These are phyloP conservation scores for Talaromyces pinophilus DNA, from an alignment of 2,329 filamentous ascomycete species.

Conservation along the genomic window DNA sequence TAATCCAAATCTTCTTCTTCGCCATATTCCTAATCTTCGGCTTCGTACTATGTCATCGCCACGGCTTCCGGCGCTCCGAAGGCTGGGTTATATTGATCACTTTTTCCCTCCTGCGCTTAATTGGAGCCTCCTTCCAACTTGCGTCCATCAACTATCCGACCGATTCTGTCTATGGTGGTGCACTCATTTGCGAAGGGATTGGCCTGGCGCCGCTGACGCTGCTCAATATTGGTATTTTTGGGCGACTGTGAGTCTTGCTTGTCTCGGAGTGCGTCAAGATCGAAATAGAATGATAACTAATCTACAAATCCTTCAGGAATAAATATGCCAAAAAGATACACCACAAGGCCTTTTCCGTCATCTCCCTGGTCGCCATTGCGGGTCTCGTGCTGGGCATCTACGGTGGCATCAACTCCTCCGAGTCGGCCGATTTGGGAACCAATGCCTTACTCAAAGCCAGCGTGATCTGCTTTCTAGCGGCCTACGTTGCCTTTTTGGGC, in stretches of 20 bases:
- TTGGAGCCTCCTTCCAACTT: slow-evolving; percentile 15
- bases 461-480: slow-evolving; percentile 11
- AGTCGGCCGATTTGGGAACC: slow-evolving; percentile 14
- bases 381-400: slow-evolving; percentile 17
- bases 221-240: slow-evolving; percentile 17
- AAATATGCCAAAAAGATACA: slow-evolving; percentile 18
- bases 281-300: neutral
- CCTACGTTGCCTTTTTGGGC: slow-evolving; percentile 6
- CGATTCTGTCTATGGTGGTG: slow-evolving; percentile 13
- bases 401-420: slow-evolving; percentile 6
- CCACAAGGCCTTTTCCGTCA: slow-evolving; percentile 5
- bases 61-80: slow-evolving; percentile 10
- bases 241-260: slow-evolving; percentile 14
- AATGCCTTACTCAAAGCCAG: slow-evolving; percentile 12
- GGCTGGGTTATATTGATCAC: slow-evolving; percentile 17
- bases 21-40: slow-evolving; percentile 2
- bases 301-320: neutral
- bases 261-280: neutral
- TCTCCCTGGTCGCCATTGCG: slow-evolving; percentile 10
- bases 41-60: slow-evolving; percentile 8
- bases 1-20: slow-evolving; percentile 16
- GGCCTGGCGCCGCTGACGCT: slow-evolving; percentile 11
- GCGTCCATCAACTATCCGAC: slow-evolving; percentile 12
- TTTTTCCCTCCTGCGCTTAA: slow-evolving; percentile 4
- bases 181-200: slow-evolving; percentile 13